Evolutionary conservation across 345 rosid species (phyloP).

Genomic region (Gossypium sturtianum): DNA sequence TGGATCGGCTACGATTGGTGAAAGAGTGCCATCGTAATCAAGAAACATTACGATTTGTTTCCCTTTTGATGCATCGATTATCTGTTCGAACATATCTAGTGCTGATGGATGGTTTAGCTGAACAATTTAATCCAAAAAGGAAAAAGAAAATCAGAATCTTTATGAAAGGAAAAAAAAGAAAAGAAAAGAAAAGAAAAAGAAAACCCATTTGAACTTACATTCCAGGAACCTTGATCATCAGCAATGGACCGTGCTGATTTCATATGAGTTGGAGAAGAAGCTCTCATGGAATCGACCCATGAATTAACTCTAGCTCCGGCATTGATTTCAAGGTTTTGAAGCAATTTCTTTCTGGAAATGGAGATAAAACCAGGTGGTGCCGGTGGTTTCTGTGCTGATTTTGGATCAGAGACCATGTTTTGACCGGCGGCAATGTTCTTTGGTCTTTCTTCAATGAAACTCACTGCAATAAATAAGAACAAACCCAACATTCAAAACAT

Average conservation of each 20-base stretch:
- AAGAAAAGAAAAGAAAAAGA: no score
- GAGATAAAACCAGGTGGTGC: slow-evolving; percentile 44
- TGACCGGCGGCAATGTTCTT: slow-evolving; percentile 34
- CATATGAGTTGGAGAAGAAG: slow-evolving; percentile 82
- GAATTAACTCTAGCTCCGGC: slow-evolving; percentile 53
- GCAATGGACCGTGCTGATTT: slow-evolving; percentile 40
- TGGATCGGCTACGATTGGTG: slow-evolving; percentile 91
- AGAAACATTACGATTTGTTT: slow-evolving; percentile 93
- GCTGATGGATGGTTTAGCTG: slow-evolving; percentile 85
- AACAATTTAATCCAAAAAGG: not conserved
- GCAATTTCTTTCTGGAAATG: slow-evolving; percentile 36
- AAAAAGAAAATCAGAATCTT: not conserved
- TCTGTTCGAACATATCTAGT: slow-evolving; percentile 58
- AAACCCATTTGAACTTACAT: slow-evolving; percentile 31
- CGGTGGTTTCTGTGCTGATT: slow-evolving; percentile 47
- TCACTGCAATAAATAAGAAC: not conserved
- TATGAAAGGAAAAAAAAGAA: not conserved
- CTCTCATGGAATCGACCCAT: slow-evolving; percentile 84
- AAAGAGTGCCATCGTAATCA: slow-evolving; percentile 94
- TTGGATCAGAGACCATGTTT: slow-evolving; percentile 50
- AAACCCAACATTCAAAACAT: not conserved
- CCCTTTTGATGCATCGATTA: slow-evolving; percentile 60
- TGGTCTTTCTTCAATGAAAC: slow-evolving; percentile 24
- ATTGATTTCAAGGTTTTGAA: slow-evolving; percentile 58
- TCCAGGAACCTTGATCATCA: slow-evolving; percentile 52